phyloP scores from a whole-genome alignment of 192 early-diverging fungal genomes.

The Podila horticola region DNA sequence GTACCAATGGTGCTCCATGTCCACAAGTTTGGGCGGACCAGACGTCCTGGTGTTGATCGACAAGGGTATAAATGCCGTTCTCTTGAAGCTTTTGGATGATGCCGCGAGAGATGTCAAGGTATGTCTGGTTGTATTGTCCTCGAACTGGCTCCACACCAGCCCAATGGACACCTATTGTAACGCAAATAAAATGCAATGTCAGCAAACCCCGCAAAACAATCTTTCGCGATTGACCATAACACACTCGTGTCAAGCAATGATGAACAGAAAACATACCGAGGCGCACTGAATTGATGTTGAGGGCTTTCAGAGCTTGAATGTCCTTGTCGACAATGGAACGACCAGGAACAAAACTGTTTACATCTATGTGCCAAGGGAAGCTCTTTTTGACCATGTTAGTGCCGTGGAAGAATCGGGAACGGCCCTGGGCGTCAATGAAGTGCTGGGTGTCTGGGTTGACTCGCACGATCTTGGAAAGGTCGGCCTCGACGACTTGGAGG shows the following conservation, averaged over 20 bases:
- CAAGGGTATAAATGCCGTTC: slow-evolving; percentile 67
- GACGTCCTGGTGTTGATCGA: slow-evolving; percentile 74
- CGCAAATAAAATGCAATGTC: background rate
- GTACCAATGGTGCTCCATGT: slow-evolving; percentile 59
- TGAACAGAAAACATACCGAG: no score
- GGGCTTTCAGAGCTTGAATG: slow-evolving; percentile 41
- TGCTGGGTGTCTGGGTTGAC: slow-evolving; percentile 53
- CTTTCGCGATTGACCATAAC: no score
- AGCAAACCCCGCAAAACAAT: no score
- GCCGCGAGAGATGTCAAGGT: slow-evolving; percentile 58
- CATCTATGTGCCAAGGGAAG: slow-evolving; percentile 56
- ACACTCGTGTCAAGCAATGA: no score
- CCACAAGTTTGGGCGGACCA: slow-evolving; percentile 63
- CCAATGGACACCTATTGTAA: slow-evolving; percentile 63
- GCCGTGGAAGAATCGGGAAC: slow-evolving; percentile 65
- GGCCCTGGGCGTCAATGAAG: slow-evolving; percentile 58
- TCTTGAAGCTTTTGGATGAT: slow-evolving; percentile 62
- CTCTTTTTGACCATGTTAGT: slow-evolving; percentile 67
- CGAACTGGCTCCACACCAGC: slow-evolving; percentile 72
- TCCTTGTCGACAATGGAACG: slow-evolving; percentile 58
- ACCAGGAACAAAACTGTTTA: slow-evolving; percentile 53
- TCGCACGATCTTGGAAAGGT: slow-evolving; percentile 53
- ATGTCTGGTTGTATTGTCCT: slow-evolving; percentile 65
- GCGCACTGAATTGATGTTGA: slow-evolving; percentile 31
- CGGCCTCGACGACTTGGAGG: slow-evolving; percentile 13